Evolutionary conservation across 495 filamentous ascomycete species (phyloP), one percentile per base, ranked within the genome.

Genomic region (Talaromyces ruber): DNA sequence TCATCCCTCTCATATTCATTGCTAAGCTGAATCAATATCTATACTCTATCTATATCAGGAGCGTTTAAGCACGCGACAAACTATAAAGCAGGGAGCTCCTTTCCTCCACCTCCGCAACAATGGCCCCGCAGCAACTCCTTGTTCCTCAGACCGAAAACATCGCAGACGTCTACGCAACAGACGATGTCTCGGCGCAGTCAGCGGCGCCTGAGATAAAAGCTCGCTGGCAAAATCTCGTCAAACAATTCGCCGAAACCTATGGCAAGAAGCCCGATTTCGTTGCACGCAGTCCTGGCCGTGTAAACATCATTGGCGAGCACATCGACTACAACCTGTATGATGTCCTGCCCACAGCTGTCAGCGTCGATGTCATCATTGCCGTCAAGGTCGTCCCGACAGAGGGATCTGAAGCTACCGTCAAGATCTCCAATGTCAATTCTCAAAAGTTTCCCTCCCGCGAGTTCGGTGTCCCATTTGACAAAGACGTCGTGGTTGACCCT

Each of bases 231-330:
- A 74, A 70, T 25, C 83, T 98, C 16, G 74, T 92, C 29, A 74
- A 78, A 37, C 82, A 82, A 62, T 98, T 98, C 73, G 75, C 86
- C 67, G 77, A 85, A 63, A 76, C 70, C n/a, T 97, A 92, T 75
- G 85, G 83, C 62, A 79, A 82, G 43, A 77, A 73, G 12, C 86
- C 93, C 2, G 82, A 91, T 50, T 98, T 97, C 67, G 84, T 98
- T 6, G 84, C 94, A 1, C 85, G 94, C 54, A 95, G 92, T 62
- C 94, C 94, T 0, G 94, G 94, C 57, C 83, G 94, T 62, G 94
- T 98, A 63, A 98, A 98, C 79, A 94, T 98, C 71, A 97, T 98
- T 67, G 94, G 94, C 70, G 94, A 98, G 80, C 94, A 98, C 76
- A 97, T 98, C 69, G 94, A 98, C 80, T 98, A 98, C 74, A 95